A percentile compares a stretch with the other conserved stretches of the same genome.
These are phyloP conservation scores for Fusarium pseudonygamai DNA, from an alignment of 2,329 filamentous ascomycete species.

Conservation along the genomic window DNA sequence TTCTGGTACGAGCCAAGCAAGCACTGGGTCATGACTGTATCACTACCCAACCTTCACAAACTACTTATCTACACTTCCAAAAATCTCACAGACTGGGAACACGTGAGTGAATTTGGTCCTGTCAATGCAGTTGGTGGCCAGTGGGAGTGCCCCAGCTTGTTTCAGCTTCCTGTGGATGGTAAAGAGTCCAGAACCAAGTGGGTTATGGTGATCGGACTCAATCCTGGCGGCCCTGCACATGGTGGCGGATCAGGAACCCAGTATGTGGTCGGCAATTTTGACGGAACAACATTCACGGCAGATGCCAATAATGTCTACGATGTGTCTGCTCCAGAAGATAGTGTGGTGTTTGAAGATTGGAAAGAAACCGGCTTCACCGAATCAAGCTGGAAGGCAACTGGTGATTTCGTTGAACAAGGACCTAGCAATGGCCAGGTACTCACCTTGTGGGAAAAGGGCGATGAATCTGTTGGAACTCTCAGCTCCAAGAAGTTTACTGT, in stretches of 20 bases:
- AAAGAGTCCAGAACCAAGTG: neutral
- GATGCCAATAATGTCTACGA: neutral
- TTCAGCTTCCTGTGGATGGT: neutral
- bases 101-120: neutral
- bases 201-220: neutral
- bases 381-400: neutral
- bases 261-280: neutral
- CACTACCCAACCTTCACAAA: neutral
- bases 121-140: neutral
- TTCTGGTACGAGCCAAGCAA: neutral
- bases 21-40: neutral
- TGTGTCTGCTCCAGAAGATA: neutral
- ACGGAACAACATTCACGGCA: neutral
- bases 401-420: neutral
- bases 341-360: neutral
- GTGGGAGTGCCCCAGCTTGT: neutral
- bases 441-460: neutral
- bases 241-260: neutral
- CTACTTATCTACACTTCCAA: neutral
- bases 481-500: neutral
- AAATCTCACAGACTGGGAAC: neutral
- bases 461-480: neutral
- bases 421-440: neutral
- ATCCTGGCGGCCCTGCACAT: neutral
- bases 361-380: neutral